These are phyloP conservation scores for Artemisia annua DNA, from an alignment of 129 eudicot species.

Conservation along the genomic window DNA sequence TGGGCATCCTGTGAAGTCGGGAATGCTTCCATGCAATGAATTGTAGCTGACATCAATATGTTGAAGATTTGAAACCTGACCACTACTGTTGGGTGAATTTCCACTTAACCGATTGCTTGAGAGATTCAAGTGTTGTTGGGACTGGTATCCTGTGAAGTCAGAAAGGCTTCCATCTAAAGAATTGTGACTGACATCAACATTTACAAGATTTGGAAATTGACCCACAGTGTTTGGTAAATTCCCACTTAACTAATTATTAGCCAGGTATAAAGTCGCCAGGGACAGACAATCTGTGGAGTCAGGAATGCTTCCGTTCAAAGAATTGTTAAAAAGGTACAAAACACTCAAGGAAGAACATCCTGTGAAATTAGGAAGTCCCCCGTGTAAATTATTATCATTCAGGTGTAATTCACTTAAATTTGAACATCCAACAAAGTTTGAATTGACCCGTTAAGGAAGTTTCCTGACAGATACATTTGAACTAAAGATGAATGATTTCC, in stretches of 20 bases:
- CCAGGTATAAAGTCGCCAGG: not conserved
- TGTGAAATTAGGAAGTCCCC: not conserved
- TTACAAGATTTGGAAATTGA: conserved; percentile 4
- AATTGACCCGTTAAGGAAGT: conserved; percentile 33
- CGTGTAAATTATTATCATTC: not conserved
- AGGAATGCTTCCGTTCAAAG: not conserved
- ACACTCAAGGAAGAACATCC: not conserved
- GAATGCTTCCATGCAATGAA: not conserved
- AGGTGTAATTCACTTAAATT: not conserved
- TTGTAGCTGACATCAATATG: conserved; percentile 9
- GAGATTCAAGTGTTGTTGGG: not conserved
- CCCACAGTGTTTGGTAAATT: not conserved
- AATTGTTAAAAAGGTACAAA: not conserved
- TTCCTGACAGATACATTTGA: conserved; percentile 16
- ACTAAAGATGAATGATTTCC: conserved; percentile 19
- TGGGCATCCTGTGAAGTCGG: not conserved
- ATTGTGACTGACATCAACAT: conserved; percentile 9
- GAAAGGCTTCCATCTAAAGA: not conserved
- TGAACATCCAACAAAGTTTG: conserved; percentile 13
- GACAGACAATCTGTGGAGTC: conserved; percentile 4
- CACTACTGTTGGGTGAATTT: not conserved
- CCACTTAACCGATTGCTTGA: conserved; percentile 16
- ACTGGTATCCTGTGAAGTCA: conserved; percentile 3
- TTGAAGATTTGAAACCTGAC: conserved; percentile 9
- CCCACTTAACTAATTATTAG: conserved; percentile 19